Evolutionary conservation across 495 filamentous ascomycete genomes (phyloP).

Genomic region (Aspergillus saccharolyticus): DNA sequence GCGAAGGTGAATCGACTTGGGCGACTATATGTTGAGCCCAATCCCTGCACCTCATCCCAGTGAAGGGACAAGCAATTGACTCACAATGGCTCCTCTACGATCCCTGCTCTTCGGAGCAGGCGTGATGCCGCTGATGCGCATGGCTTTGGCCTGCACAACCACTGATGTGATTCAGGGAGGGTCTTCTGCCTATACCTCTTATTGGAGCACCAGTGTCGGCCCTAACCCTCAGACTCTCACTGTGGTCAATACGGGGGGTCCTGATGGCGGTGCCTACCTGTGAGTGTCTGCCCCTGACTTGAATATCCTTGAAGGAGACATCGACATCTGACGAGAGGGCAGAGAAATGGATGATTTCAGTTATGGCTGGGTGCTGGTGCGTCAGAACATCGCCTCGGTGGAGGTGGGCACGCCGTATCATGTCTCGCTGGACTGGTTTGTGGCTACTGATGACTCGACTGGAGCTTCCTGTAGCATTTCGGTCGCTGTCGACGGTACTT

Average conservation of each 20-base stretch:
- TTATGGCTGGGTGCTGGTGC: neutral
- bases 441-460: neutral
- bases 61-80: neutral
- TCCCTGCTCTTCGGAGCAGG: neutral
- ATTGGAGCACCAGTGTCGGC: neutral
- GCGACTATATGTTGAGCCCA: neutral
- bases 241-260: neutral
- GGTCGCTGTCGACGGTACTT: neutral
- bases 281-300: neutral
- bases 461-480: neutral
- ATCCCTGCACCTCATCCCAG: neutral
- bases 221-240: neutral
- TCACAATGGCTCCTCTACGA: neutral
- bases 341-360: neutral
- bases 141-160: neutral
- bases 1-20: too few species aligned
- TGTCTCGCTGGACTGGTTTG: neutral
- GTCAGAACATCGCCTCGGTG: neutral
- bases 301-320: neutral
- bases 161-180: neutral
- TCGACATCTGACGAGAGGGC: too few species aligned
- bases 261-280: conserved; percentile 2
- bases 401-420: neutral
- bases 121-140: neutral
- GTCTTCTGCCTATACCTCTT: neutral